A percentile compares a stretch with the other conserved stretches of the same genome.
Evolutionary conservation across 371 early-diverging fungal genomes (phyloP).

Genomic region (Mucor lusitanicus): DNA sequence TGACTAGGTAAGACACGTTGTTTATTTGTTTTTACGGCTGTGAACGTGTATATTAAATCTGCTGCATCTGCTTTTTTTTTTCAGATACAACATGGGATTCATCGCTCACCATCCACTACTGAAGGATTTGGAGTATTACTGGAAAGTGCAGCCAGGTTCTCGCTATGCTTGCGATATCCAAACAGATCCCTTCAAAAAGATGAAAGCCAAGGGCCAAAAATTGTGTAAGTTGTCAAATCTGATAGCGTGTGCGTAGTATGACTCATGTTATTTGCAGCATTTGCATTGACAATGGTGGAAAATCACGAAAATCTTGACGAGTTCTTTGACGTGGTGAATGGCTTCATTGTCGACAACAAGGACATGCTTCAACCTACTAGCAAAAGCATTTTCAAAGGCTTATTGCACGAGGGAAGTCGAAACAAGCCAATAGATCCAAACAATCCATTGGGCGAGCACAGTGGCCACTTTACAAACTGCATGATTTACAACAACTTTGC

Average conservation of each 20-base stretch:
- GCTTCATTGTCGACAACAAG: slow-evolving; percentile 50
- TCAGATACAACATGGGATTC: slow-evolving; percentile 81
- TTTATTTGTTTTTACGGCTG: neutral
- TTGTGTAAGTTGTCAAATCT: slow-evolving; percentile 56
- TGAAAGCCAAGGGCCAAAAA: slow-evolving; percentile 33
- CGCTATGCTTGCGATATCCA: slow-evolving; percentile 35
- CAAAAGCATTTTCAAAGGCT: slow-evolving; percentile 25
- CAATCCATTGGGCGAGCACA: slow-evolving; percentile 40
- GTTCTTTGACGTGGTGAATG: slow-evolving; percentile 35
- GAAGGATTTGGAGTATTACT: slow-evolving; percentile 39
- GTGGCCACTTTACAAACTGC: slow-evolving; percentile 63
- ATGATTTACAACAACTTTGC: slow-evolving; percentile 70
- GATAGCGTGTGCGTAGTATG: neutral
- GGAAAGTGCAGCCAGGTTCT: slow-evolving; percentile 45
- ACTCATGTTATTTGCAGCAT: slow-evolving; percentile 24
- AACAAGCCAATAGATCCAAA: neutral
- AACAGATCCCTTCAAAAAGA: slow-evolving; percentile 37
- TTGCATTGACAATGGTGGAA: slow-evolving; percentile 77
- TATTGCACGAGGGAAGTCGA: slow-evolving; percentile 11
- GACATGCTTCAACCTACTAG: slow-evolving; percentile 8
- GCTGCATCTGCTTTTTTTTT: too few species aligned
- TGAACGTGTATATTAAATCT: neutral
- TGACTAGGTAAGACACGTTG: slow-evolving; percentile 22
- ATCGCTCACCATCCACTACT: slow-evolving; percentile 67
- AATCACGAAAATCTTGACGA: slow-evolving; percentile 77